These are phyloP conservation scores for Coemansia sp. DNA, from an alignment of 192 early-diverging fungal genomes.

Conservation along the genomic window DNA sequence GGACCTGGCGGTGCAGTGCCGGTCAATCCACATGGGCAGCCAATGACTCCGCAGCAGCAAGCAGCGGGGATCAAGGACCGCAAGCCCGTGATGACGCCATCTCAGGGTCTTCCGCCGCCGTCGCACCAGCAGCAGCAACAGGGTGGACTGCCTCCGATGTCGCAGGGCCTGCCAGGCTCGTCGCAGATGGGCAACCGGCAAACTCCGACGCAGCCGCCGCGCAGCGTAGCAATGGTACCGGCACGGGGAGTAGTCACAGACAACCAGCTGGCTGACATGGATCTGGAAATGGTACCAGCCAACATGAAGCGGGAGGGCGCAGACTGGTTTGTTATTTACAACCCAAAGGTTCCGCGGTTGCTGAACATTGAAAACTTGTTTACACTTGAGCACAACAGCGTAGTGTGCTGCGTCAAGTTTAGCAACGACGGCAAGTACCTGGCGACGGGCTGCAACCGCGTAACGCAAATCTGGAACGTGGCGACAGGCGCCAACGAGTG, in stretches of 20 bases:
- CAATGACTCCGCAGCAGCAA: conserved; percentile 50
- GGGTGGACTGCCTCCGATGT: conserved; percentile 5
- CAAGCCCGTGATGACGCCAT: conserved; percentile 52
- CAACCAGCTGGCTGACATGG: conserved; percentile 68
- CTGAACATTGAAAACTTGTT: conserved; percentile 67
- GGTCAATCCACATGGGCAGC: conserved; percentile 49
- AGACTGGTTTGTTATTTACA: conserved; percentile 89
- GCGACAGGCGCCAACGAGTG: conserved; percentile 72
- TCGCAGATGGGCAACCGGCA: conserved; percentile 41
- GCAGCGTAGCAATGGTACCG: conserved; percentile 30
- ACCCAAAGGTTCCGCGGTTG: conserved; percentile 62
- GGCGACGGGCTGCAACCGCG: conserved; percentile 92
- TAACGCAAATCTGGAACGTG: conserved; percentile 88
- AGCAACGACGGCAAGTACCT: conserved; percentile 88
- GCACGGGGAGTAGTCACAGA: conserved; percentile 19
- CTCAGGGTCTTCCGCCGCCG: conserved; percentile 17
- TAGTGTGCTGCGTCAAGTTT: conserved; percentile 97
- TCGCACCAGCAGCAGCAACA: conserved; percentile 25
- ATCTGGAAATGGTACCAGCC: conserved; percentile 73
- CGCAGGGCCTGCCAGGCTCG: conserved; percentile 14
- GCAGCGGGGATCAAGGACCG: conserved; percentile 41
- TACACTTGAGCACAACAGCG: conserved; percentile 70
- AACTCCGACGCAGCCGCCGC: conserved; percentile 45
- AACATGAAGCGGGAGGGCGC: conserved; percentile 74
- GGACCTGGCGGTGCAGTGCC: conserved; percentile 54